Evolutionary conservation across 192 early-diverging fungal species (phyloP).

Genomic region (Paraglomus occultum): DNA sequence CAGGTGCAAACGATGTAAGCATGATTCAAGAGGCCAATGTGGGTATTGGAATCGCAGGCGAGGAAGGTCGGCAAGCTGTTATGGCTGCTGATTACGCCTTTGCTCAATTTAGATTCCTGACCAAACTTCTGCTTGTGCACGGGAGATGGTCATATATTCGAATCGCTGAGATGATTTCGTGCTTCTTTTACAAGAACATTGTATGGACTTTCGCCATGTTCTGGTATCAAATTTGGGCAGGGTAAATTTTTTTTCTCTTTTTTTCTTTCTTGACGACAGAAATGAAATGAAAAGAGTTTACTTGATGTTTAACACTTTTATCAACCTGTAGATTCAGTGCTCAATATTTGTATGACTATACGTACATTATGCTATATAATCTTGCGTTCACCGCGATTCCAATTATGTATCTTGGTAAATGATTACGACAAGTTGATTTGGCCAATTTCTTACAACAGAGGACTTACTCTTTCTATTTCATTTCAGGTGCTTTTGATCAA

Average conservation of each 20-base stretch:
- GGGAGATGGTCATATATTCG: constrained; percentile 91
- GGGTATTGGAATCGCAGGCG: constrained; percentile 91
- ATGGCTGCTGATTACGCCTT: constrained; percentile 94
- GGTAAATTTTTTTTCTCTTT: constrained; percentile 41
- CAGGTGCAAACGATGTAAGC: constrained; percentile 90
- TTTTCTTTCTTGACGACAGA: background rate
- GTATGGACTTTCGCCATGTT: constrained; percentile 86
- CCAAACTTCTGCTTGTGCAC: constrained; percentile 84
- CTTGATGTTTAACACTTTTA: background rate
- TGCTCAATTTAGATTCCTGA: constrained; percentile 84
- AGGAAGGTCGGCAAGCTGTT: constrained; percentile 92
- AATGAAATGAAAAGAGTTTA: background rate
- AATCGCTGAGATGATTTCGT: constrained; percentile 82
- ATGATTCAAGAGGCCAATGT: constrained; percentile 99
- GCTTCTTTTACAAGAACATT: constrained; percentile 96
- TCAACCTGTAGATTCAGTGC: constrained; percentile 63
- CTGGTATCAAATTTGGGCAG: constrained; percentile 88
- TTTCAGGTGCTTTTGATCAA: constrained; percentile 77
- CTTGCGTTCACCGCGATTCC: constrained; percentile 85
- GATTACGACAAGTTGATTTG: constrained; percentile 1
- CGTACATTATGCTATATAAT: constrained; percentile 89
- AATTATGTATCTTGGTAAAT: constrained; percentile 56
- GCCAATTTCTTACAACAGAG: background rate
- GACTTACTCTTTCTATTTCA: background rate
- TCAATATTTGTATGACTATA: constrained; percentile 79